Evolutionary conservation across 1,139 yeast genomes (phyloP), one percentile per base, ranked within the genome.

Genomic region (Scheffersomyces segobiensis): DNA sequence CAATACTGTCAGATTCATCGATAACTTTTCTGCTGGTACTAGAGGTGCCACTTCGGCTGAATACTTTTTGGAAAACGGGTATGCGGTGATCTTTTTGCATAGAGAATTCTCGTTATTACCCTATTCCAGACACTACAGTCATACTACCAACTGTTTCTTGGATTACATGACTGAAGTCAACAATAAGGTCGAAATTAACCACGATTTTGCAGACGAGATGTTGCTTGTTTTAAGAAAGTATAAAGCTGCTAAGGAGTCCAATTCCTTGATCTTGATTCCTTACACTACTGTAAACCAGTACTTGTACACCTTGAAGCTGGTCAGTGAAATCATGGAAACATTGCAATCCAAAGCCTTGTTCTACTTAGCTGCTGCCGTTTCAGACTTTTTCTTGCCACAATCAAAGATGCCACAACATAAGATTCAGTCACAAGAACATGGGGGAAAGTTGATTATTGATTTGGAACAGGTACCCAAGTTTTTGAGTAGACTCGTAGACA

Each of bases 21-120:
- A 95, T 73, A 95, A 95, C 71, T 96, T 96, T 72, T 89, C 97
- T 65, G 98, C 98, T 32, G 99, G 99, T 24, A 95, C 98, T 0
- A 84, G 99, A 73, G 99, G 99, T 57, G 97, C 99, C 10, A 88
- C 97, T 0, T 88, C 96, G 49, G 97, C 98, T 4, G 99, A 95
- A 72, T 89, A 91, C 71, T 91, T 95, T 65, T 77, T 96, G 57
- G 91, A 89, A 60, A 80, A 85, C 58, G 97, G 92, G 0, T 95
- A 95, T 69, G 96, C 97, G 5, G 99, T 95, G 52, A 88, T 95
- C 49, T 95, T 95, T 68, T 76, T 96, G 55, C 97, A 95, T 72
- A 81, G 99, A 53, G 98, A 95, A 71, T 93, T 92, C 74, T 90
- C 97, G 0, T 80, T 96, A 59, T 81, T 92, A 64, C 99, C 99